Conservation (phyloP, 805 yeast genomes). For the Starmerella kuoi region DNA sequence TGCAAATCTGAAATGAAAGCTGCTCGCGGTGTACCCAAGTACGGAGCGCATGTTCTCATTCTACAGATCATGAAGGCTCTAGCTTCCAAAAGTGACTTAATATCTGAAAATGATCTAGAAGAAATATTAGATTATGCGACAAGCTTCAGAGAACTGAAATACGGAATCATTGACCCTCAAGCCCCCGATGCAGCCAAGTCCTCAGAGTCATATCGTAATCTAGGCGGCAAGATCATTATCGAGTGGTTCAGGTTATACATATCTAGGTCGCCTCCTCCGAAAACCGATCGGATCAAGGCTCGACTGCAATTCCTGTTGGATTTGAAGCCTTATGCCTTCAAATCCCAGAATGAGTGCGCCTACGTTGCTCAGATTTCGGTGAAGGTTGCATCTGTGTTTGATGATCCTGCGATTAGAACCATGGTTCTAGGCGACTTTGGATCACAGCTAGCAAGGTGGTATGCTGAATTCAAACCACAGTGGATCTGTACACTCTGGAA, state of each 20-base stretch:
- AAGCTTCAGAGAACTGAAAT: neutral
- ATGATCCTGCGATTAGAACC: neutral
- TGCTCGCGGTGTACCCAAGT: constrained; percentile 10
- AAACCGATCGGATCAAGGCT: neutral
- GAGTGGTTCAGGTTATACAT: constrained; percentile 12
- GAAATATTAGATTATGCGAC: constrained; percentile 9
- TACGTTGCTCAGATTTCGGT: neutral
- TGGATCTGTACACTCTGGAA: neutral
- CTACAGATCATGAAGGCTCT: neutral
- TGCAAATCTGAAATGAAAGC: neutral
- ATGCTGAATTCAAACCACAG: neutral
- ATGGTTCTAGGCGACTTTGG: neutral
- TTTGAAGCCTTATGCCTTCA: neutral
- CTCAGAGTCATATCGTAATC: constrained; percentile 5
- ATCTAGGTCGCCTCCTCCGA: neutral
- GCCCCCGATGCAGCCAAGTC: constrained; percentile 7
- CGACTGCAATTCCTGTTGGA: neutral
- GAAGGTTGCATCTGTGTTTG: neutral
- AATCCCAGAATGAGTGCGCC: neutral
- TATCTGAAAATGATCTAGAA: neutral
- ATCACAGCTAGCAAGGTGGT: neutral
- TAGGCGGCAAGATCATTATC: constrained; percentile 1
- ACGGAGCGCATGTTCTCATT: constrained; percentile 13
- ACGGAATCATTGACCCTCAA: neutral
- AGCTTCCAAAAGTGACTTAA: neutral